phyloP scores from a whole-genome alignment of 2,329 filamentous ascomycete genomes.

The Intubia oerlemansii region DNA sequence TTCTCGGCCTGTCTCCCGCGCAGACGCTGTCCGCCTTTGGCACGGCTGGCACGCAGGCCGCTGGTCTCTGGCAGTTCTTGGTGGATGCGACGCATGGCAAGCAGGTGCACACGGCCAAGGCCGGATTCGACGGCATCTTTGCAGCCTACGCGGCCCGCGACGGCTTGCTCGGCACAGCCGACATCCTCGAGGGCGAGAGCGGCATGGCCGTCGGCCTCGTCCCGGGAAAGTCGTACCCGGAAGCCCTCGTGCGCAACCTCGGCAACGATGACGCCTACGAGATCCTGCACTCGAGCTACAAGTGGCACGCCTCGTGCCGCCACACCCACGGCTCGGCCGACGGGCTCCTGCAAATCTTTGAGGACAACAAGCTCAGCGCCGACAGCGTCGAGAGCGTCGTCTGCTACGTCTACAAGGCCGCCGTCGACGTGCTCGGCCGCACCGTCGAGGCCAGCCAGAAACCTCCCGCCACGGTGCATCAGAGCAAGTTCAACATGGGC shows the following conservation, averaged over 20 bases:
- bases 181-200: constrained; percentile 2
- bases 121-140: constrained; percentile 2
- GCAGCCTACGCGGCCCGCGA: not conserved
- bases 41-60: no score
- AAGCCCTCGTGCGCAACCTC: not conserved
- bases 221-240: not conserved
- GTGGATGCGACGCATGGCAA: no score
- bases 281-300: constrained; percentile 2
- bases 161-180: constrained; percentile 1
- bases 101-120: no score
- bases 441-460: not conserved
- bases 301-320: constrained; percentile 4
- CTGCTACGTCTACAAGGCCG: constrained; percentile 1
- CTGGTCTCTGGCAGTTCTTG: no score
- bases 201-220: constrained; percentile 2
- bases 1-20: no score
- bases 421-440: constrained; percentile 1
- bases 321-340: constrained; percentile 2
- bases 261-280: not conserved
- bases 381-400: not conserved
- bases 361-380: not conserved
- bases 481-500: constrained; percentile 4
- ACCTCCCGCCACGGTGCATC: constrained; percentile 3
- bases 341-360: not conserved
- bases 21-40: no score